phyloP scores from a whole-genome alignment of 345 rosid genomes.

The Clarkia xantiana region DNA sequence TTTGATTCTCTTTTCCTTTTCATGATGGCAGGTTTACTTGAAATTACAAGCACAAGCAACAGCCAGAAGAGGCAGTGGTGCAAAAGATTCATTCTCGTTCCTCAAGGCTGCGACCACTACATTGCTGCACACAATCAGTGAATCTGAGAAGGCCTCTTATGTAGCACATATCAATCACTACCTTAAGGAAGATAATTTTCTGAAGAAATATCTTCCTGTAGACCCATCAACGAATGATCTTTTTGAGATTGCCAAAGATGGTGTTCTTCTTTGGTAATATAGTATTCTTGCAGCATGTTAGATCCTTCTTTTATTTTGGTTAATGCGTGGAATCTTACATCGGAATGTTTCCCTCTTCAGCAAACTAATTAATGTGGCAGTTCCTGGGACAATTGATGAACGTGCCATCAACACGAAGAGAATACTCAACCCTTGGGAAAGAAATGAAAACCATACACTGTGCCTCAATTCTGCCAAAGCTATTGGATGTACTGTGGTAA shows the following conservation, averaged over 20 bases:
- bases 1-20: not conserved
- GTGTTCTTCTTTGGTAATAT: slow-evolving; percentile 81
- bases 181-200: slow-evolving; percentile 62
- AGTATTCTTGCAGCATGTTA: not conserved
- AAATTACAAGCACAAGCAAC: slow-evolving; percentile 80
- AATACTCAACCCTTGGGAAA: slow-evolving; percentile 95
- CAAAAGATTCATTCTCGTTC: slow-evolving; percentile 82
- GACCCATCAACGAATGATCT: slow-evolving; percentile 82
- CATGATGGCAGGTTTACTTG: slow-evolving; percentile 47
- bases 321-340: slow-evolving; percentile 1
- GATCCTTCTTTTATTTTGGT: slow-evolving; percentile 6
- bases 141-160: slow-evolving; percentile 88
- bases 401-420: slow-evolving; percentile 92
- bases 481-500: slow-evolving; percentile 95
- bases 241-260: slow-evolving; percentile 86
- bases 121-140: slow-evolving; percentile 83
- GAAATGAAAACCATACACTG: slow-evolving; percentile 92
- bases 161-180: slow-evolving; percentile 86
- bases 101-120: slow-evolving; percentile 93
- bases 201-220: slow-evolving; percentile 63
- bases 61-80: slow-evolving; percentile 58
- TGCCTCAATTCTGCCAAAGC: slow-evolving; percentile 97
- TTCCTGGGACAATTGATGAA: slow-evolving; percentile 97
- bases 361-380: slow-evolving; percentile 95
- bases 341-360: slow-evolving; percentile 24